Evolutionary conservation across 2,329 filamentous ascomycete species (phyloP).

Genomic region (Paecilomyces formosus): DNA sequence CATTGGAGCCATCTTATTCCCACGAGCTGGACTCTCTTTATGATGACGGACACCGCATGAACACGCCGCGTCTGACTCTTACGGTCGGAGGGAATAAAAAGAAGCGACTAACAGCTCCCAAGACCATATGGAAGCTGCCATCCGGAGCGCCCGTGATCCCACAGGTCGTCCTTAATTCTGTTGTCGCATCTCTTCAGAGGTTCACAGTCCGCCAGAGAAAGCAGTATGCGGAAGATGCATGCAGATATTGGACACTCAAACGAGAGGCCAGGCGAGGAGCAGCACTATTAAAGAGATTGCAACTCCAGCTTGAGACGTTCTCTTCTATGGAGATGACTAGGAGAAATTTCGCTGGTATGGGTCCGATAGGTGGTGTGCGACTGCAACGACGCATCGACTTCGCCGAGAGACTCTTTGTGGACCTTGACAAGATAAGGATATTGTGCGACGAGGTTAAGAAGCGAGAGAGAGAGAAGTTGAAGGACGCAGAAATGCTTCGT

Average conservation of each 20-base stretch:
- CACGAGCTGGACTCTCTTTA: conserved; percentile 47
- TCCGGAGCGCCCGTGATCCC: conserved; percentile 94
- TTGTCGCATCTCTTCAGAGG: conserved; percentile 73
- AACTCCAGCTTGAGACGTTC: conserved; percentile 92
- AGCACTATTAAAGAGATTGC: conserved; percentile 82
- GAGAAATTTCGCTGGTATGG: conserved; percentile 93
- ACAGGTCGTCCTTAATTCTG: conserved; percentile 74
- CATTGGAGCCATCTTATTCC: conserved; percentile 66
- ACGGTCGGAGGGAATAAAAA: conserved; percentile 52
- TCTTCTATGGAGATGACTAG: conserved; percentile 96
- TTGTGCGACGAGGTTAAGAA: conserved; percentile 65
- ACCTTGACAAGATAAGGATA: conserved; percentile 67
- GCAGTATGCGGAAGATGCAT: conserved; percentile 86
- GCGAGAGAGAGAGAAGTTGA: conserved; percentile 70
- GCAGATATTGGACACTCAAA: conserved; percentile 97
- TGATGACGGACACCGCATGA: conserved; percentile 30
- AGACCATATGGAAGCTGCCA: conserved; percentile 80
- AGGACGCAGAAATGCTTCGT: conserved; percentile 67
- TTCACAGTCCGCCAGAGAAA: conserved; percentile 83
- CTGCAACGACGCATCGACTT: conserved; percentile 82
- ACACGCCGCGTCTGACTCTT: conserved; percentile 45
- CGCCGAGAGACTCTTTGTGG: conserved; percentile 54
- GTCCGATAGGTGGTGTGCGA: conserved; percentile 68
- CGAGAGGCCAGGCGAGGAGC: conserved; percentile 86
- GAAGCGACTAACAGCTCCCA: conserved; percentile 47